phyloP scores from a whole-genome alignment of 148 eudicot species.

The Cornus suecica region DNA sequence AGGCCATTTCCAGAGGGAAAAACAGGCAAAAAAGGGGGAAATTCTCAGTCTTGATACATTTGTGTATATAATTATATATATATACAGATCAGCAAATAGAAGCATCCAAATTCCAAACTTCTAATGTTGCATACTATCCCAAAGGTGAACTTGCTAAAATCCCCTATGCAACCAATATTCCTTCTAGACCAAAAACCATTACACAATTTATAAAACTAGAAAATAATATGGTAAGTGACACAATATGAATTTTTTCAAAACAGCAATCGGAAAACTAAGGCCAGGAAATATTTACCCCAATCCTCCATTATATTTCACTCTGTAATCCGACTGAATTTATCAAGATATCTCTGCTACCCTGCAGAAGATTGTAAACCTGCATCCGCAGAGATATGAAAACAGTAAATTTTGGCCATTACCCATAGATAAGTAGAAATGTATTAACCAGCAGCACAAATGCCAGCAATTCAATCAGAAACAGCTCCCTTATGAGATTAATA shows the following conservation, averaged over 20 bases:
- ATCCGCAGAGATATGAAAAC: neutral
- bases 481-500: no score
- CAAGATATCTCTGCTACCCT: neutral
- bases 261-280: neutral
- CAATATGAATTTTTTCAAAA: neutral
- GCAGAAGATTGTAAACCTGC: neutral
- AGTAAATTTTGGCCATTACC: neutral
- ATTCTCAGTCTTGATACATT: neutral
- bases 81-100: neutral
- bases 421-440: neutral
- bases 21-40: no score
- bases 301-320: conserved; percentile 16
- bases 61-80: no score
- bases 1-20: no score
- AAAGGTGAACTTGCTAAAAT: neutral
- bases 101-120: neutral
- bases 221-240: no score
- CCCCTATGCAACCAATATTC: neutral
- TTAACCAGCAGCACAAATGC: neutral
- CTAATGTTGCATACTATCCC: neutral
- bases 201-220: neutral
- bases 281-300: conserved; percentile 19
- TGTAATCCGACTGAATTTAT: neutral
- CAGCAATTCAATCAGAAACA: no score
- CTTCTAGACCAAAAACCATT: neutral